A percentile compares a stretch with the other conserved stretches of the same genome.
phyloP scores from a whole-genome alignment of 1,139 yeast species.

The Yamadazyma epiphylla region DNA sequence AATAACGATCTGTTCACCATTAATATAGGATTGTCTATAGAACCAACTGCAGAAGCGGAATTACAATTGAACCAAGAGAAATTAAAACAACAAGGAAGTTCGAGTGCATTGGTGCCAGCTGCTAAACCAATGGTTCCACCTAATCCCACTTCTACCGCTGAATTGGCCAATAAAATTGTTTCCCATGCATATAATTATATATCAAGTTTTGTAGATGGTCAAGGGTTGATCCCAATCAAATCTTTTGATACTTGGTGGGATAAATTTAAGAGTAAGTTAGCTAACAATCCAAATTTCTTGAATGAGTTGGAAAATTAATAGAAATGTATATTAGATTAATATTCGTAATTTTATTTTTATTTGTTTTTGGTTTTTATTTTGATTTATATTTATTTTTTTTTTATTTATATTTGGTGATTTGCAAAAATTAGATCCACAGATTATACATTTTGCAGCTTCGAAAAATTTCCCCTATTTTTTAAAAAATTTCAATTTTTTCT shows the following conservation, averaged over 20 bases:
- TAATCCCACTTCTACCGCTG: conserved; percentile 29
- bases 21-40: conserved; percentile 85
- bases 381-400: too few relatives aligned
- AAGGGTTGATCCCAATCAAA: conserved; percentile 82
- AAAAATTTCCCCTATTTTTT: too few relatives aligned
- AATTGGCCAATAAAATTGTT: conserved; percentile 81
- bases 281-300: conserved; percentile 78
- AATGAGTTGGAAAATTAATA: conserved; percentile 39
- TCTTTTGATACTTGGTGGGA: conserved; percentile 97
- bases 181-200: conserved; percentile 88
- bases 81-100: conserved; percentile 18
- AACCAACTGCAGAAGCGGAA: conserved; percentile 63
- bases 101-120: conserved; percentile 17
- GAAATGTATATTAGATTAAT: not conserved
- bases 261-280: conserved; percentile 71
- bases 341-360: not conserved
- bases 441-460: too few relatives aligned
- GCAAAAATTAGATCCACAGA: too few relatives aligned
- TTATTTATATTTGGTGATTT: too few relatives aligned
- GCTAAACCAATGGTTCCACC: conserved; percentile 10
- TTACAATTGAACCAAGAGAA: conserved; percentile 23
- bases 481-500: too few relatives aligned
- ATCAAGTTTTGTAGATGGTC: conserved; percentile 74
- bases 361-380: too few relatives aligned
- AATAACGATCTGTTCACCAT: conserved; percentile 29